Evolutionary conservation across 2,329 filamentous ascomycete species (phyloP), one percentile per base, ranked within the genome.

Genomic region (Fusarium floridanum): DNA sequence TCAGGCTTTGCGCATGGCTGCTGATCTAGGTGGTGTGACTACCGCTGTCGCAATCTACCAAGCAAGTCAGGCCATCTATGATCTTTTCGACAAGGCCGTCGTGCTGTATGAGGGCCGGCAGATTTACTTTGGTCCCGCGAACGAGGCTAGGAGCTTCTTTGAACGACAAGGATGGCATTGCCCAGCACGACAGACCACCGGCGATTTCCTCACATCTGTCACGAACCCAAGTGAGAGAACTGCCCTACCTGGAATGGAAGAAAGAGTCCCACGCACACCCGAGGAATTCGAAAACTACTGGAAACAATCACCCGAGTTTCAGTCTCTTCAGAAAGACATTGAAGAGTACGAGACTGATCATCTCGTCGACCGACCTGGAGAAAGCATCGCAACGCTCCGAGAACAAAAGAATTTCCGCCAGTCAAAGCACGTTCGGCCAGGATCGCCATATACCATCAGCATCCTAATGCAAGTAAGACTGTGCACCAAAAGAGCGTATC

Each of bases 61-160:
- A 78, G 92, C 93, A 8, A 90, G 89, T 20, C 91, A 93, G 77
- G 84, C 88, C 43, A 92, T 92, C 37, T 94, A 93, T 78, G 91
- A 94, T 39, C 83, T 91, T 17, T 95, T 96, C 76, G 93, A 96
- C 83, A 95, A 95, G 80, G 90, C 89, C 0, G 87, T 91, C 0
- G 91, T 96, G 0, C 84, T 95, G 0, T 95, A 95, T 77, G 92
- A 95, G 78, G 94, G 94, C 1, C 88, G 91, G 0, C 89, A 95
- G 78, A 95, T 95, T 71, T 96, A 91, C 83, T 95, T 92, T 72
- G 94, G 94, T 0, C 88, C 89, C 0, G 88, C 90, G 0, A 79
- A 77, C 7, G 80, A 85, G 3, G 93, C 93, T 0, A 91, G 88
- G 76, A 80, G 80, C 0, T 95, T 91, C 81, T 95, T 95, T 70